These are phyloP conservation scores for Sclerotinia spermophila DNA, from an alignment of 2,329 filamentous ascomycete genomes.

Conservation along the genomic window DNA sequence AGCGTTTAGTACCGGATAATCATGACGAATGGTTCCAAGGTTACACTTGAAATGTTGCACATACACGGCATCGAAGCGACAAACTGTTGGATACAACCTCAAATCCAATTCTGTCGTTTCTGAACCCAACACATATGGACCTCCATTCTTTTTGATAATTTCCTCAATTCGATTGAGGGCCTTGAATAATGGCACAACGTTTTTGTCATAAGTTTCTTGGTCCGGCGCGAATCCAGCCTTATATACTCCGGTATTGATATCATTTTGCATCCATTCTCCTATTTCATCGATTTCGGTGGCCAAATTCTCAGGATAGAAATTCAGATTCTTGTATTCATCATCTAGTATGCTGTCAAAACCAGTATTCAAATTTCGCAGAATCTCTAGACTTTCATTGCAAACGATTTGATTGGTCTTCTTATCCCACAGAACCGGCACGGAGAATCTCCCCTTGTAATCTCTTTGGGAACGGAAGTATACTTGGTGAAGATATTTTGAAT, in stretches of 20 bases:
- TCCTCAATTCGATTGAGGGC: constrained; percentile 72
- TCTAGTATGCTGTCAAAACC: constrained; percentile 39
- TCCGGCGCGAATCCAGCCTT: constrained; percentile 78
- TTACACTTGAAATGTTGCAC: constrained; percentile 63
- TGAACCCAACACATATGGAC: constrained; percentile 57
- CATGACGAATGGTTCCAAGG: constrained; percentile 57
- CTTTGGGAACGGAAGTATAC: constrained; percentile 62
- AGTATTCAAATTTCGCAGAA: constrained; percentile 76
- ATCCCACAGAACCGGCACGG: constrained; percentile 64
- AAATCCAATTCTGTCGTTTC: constrained; percentile 67
- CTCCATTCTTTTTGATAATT: constrained; percentile 49
- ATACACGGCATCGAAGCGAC: constrained; percentile 66
- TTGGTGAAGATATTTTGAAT: constrained; percentile 58
- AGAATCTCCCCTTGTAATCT: constrained; percentile 62
- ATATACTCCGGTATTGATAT: constrained; percentile 66
- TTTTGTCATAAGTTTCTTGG: constrained; percentile 74
- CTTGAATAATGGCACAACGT: constrained; percentile 66
- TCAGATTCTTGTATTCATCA: constrained; percentile 11
- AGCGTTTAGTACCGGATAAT: constrained; percentile 49
- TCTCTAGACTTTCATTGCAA: constrained; percentile 76
- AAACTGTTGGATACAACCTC: constrained; percentile 61
- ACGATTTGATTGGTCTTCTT: constrained; percentile 58
- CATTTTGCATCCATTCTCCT: constrained; percentile 74
- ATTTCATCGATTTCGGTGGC: constrained; percentile 37
- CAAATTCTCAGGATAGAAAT: constrained; percentile 14